Percentiles rank a stretch among this genome's conserved stretches.
Conservation (phyloP, 257 asterid genomes). For the Cordia subcordata region DNA sequence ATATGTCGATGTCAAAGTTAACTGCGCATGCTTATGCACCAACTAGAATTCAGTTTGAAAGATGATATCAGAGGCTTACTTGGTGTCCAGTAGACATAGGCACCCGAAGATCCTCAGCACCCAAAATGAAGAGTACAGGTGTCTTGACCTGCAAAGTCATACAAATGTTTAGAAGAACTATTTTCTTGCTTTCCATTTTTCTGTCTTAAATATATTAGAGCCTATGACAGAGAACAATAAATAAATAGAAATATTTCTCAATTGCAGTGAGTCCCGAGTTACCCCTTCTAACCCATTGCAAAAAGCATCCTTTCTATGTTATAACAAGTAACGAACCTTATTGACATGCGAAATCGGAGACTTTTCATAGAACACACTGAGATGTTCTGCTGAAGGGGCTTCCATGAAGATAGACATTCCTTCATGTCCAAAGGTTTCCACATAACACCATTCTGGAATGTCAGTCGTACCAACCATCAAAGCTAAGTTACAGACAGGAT, state of each 20-base stretch:
- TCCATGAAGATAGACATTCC: constrained; percentile 59
- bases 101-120: constrained; percentile 90
- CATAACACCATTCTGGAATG: constrained; percentile 90
- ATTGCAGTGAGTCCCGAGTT: too few relatives aligned
- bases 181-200: too few relatives aligned
- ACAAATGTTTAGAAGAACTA: too few relatives aligned
- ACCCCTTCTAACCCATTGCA: too few relatives aligned
- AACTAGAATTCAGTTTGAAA: neutral
- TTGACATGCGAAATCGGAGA: constrained; percentile 80
- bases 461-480: constrained; percentile 91
- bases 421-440: constrained; percentile 57
- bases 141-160: constrained; percentile 67
- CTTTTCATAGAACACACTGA: constrained; percentile 52
- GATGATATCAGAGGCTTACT: constrained; percentile 34
- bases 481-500: constrained; percentile 85
- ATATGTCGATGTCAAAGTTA: too few relatives aligned
- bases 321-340: constrained; percentile 50
- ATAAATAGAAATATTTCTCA: too few relatives aligned
- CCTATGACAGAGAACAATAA: too few relatives aligned
- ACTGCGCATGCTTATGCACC: too few relatives aligned
- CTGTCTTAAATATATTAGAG: too few relatives aligned
- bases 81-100: constrained; percentile 80
- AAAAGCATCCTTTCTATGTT: neutral
- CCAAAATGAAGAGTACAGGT: constrained; percentile 70
- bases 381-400: constrained; percentile 79